Evolutionary conservation across 2,329 filamentous ascomycete species (phyloP).

Genomic region (Botrytis elliptica): DNA sequence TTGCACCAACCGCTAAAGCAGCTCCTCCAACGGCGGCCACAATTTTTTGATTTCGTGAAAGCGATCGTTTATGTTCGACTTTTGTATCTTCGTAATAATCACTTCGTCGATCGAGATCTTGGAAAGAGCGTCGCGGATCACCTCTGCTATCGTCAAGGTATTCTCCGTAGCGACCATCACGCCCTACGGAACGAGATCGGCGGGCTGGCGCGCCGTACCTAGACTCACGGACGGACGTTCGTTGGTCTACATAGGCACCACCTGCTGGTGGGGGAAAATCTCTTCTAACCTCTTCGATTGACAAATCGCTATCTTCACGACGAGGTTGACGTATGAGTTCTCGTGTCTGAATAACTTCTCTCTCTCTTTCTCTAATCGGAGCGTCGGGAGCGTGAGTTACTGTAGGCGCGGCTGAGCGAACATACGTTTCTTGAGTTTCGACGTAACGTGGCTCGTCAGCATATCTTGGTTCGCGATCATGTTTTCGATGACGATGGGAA

Average conservation of each 20-base stretch:
- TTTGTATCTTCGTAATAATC: constrained; percentile 49
- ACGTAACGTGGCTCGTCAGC: constrained; percentile 52
- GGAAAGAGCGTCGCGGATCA: constrained; percentile 48
- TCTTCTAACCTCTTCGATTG: constrained; percentile 78
- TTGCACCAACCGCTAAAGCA: constrained; percentile 62
- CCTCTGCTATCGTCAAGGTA: constrained; percentile 46
- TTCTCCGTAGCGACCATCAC: constrained; percentile 59
- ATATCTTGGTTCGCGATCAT: constrained; percentile 50
- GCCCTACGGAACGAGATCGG: constrained; percentile 64
- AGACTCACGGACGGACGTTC: constrained; percentile 35
- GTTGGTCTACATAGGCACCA: constrained; percentile 30
- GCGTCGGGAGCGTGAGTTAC: constrained; percentile 36
- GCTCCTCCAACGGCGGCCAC: constrained; percentile 65
- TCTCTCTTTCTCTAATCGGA: constrained; percentile 11
- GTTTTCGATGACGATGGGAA: constrained; percentile 34
- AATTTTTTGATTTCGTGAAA: constrained; percentile 65
- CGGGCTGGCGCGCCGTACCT: constrained; percentile 45
- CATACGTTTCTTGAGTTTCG: constrained; percentile 44
- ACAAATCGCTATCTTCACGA: constrained; percentile 72
- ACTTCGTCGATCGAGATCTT: constrained; percentile 47
- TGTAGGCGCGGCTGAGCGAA: constrained; percentile 29
- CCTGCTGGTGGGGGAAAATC: constrained; percentile 69
- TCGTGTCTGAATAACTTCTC: constrained; percentile 44
- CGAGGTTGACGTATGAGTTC: constrained; percentile 55
- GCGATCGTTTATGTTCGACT: constrained; percentile 56